Percentiles rank a stretch among this genome's conserved stretches.
Evolutionary conservation across 306 rosid genomes (phyloP).

Genomic region (Phaseolus lunatus): DNA sequence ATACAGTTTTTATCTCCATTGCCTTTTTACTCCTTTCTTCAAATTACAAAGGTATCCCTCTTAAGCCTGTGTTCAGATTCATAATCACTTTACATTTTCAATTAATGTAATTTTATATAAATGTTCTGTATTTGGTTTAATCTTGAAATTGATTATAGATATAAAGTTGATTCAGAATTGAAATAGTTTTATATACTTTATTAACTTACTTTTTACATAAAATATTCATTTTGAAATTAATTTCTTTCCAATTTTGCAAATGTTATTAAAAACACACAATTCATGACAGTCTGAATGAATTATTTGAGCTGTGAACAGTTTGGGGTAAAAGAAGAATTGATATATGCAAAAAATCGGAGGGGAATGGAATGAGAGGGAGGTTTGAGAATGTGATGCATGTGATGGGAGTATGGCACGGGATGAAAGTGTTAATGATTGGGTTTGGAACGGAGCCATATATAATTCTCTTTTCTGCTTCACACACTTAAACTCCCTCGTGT

Average conservation of each 20-base stretch:
- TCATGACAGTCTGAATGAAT: conserved; percentile 18
- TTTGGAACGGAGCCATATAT: conserved; percentile 38
- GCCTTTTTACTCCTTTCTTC: not conserved
- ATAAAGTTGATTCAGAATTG: not conserved
- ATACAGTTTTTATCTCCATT: not conserved
- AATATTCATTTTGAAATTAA: too few relatives aligned
- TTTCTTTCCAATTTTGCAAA: not conserved
- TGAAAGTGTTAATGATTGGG: conserved; percentile 54
- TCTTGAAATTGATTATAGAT: too few relatives aligned
- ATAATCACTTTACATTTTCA: not conserved
- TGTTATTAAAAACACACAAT: not conserved
- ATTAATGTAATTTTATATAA: not conserved
- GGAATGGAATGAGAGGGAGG: conserved; percentile 35
- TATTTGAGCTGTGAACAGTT: conserved; percentile 40
- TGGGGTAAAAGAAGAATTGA: not conserved
- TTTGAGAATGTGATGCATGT: conserved; percentile 66
- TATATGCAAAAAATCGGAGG: conserved; percentile 10
- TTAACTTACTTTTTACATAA: too few relatives aligned
- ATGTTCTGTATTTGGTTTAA: not conserved
- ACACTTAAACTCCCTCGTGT: conserved; percentile 36
- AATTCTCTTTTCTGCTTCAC: conserved; percentile 38
- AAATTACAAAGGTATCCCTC: conserved; percentile 53
- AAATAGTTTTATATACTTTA: too few relatives aligned
- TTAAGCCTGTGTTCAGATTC: not conserved
- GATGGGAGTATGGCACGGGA: conserved; percentile 64